Conservation (phyloP, 2,329 filamentous ascomycete genomes). For the Epichloe sp. region DNA sequence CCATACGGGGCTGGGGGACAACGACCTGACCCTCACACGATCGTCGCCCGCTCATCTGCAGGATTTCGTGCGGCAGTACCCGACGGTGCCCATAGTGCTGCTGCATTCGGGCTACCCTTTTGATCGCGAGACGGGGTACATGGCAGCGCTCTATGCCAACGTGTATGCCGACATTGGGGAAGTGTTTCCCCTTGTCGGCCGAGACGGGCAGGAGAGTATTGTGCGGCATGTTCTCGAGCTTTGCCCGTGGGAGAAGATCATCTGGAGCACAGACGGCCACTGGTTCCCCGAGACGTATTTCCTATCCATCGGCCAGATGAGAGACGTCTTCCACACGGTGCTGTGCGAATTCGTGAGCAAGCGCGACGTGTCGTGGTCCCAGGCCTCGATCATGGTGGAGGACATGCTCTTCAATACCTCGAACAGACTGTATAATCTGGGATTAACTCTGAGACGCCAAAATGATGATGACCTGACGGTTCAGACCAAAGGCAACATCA, state of each 20-base stretch:
- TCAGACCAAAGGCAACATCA: neutral
- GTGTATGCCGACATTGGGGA: constrained; percentile 75
- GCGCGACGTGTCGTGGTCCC: constrained; percentile 43
- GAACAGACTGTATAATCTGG: constrained; percentile 58
- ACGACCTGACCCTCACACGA: constrained; percentile 55
- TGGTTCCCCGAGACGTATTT: constrained; percentile 69
- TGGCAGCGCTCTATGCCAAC: constrained; percentile 65
- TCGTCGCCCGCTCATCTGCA: constrained; percentile 68
- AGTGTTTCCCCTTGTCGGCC: constrained; percentile 66
- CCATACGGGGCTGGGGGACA: constrained; percentile 72
- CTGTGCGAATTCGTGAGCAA: constrained; percentile 54
- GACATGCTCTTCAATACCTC: constrained; percentile 66
- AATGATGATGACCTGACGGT: neutral
- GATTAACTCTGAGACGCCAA: neutral
- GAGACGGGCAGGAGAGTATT: constrained; percentile 60
- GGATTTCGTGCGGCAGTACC: constrained; percentile 55
- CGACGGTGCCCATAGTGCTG: constrained; percentile 59
- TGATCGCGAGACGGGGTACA: constrained; percentile 63
- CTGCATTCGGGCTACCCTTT: constrained; percentile 75
- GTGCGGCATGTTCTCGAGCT: constrained; percentile 63
- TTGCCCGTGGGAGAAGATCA: constrained; percentile 59
- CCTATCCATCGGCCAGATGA: constrained; percentile 58
- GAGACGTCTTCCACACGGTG: constrained; percentile 56
- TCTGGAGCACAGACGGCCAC: constrained; percentile 73
- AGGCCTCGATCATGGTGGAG: constrained; percentile 51